Evolutionary conservation across 495 filamentous ascomycete genomes (phyloP), one percentile per base, ranked within the genome.

Genomic region (Massariosphaeria phaeospora): DNA sequence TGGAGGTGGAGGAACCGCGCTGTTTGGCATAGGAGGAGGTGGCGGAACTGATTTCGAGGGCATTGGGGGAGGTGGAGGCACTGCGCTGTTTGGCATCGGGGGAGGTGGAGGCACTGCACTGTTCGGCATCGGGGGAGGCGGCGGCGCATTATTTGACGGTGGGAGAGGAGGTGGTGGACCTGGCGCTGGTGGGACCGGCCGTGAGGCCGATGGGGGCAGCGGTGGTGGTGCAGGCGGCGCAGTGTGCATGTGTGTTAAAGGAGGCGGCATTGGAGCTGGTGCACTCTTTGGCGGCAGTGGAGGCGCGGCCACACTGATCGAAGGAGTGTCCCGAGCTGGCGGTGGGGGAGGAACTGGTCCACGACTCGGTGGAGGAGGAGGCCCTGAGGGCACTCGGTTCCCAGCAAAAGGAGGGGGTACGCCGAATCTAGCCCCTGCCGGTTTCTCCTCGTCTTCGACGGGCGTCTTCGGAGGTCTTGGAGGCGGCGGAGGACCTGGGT

Each of bases 391-490:
- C 44, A 79, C 81, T 46, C 84, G 75, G 58, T 85, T 81, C 31
- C 85, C 84, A 45, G 78, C 70, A 66, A 95, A 95, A 18, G 86
- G 83, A 15, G 91, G 91, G 25, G 93, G 89, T 12, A 96, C 89
- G 18, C 77, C 80, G 66, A 86, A 88, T 56, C 74, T 84, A 13
- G 36, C 25, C 25, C 75, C 71, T 33, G 64, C 36, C 17, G 75
- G 67, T 13, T 77, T 67, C 60, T 67, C 52, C 15, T 72, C 63
- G 17, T 90, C 86, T 26, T 91, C 86, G 63, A 90, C 73, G 2
- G 89, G 86, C 2, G 81, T 86, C 70, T 96, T 96, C 1, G 91
- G 86, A 31, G 91, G 90, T 60, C 88, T 76, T 7, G 90, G 90
- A 17, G 90, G 90, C 29, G 90, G 89, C 3, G 88, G 85, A 15